These are phyloP conservation scores for Eucalyptus cloeziana DNA, from an alignment of 345 rosid genomes.

Conservation along the genomic window DNA sequence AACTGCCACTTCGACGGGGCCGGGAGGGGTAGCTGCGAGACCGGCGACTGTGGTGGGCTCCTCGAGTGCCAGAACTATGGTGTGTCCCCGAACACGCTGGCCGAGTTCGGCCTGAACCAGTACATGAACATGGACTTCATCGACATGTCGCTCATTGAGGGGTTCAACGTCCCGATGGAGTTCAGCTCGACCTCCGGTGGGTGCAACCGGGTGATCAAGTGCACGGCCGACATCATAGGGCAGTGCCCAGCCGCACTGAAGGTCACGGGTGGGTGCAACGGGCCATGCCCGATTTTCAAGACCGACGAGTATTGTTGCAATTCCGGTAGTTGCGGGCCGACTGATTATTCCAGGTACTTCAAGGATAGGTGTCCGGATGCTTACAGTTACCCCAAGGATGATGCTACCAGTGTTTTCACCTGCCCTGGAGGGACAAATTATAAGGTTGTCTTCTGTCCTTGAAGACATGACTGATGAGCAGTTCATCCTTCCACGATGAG, in stretches of 20 bases:
- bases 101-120: conserved; percentile 15
- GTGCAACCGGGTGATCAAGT: conserved; percentile 1
- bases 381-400: conserved; percentile 21
- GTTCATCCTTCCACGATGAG: background rate
- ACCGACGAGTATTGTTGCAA: conserved; percentile 5
- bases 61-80: conserved; percentile 6
- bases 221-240: background rate
- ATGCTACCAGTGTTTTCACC: conserved; percentile 6
- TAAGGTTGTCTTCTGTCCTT: conserved; percentile 18
- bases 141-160: conserved; percentile 15
- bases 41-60: conserved; percentile 7
- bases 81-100: conserved; percentile 4
- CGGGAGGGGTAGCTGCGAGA: conserved; percentile 9
- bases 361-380: conserved; percentile 6
- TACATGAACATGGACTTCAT: conserved; percentile 7
- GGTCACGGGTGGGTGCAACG: conserved; percentile 10
- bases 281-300: conserved; percentile 9
- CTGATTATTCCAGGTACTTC: conserved; percentile 2
- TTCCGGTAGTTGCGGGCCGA: conserved; percentile 1
- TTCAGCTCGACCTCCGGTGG: conserved; percentile 2
- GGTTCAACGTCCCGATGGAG: conserved; percentile 21
- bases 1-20: conserved; percentile 8
- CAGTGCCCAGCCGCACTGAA: conserved; percentile 2
- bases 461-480: background rate
- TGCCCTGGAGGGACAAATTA: conserved; percentile 18